phyloP scores from a whole-genome alignment of 1,139 yeast genomes.

The Kodamaea ohmeri region DNA sequence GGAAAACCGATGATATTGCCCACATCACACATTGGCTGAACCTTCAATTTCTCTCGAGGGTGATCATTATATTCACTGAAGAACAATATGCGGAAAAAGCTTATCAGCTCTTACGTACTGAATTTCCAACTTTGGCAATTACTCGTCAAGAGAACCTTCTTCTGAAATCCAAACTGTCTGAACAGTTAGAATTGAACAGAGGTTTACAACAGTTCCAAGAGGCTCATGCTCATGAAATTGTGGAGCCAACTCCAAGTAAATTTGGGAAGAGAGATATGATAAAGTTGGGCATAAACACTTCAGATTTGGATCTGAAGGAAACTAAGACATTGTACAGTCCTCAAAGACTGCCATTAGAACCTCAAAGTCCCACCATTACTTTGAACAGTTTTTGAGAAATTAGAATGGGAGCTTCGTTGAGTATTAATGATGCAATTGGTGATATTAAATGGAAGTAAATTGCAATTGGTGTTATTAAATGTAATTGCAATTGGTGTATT shows the following conservation, averaged over 20 bases:
- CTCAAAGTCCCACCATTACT: slow-evolving; percentile 32
- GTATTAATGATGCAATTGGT: neutral
- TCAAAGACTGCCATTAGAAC: slow-evolving; percentile 16
- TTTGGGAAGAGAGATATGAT: slow-evolving; percentile 17
- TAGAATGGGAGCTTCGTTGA: neutral
- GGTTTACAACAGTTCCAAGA: slow-evolving; percentile 28
- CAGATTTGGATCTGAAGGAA: slow-evolving; percentile 9
- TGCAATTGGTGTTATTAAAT: neutral
- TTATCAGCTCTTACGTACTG: slow-evolving; percentile 19
- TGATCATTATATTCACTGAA: slow-evolving; percentile 39
- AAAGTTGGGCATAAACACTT: slow-evolving; percentile 31
- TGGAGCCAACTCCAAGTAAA: slow-evolving; percentile 13
- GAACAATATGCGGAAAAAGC: slow-evolving; percentile 31
- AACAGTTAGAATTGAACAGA: slow-evolving; percentile 11
- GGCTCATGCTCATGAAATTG: slow-evolving; percentile 9
- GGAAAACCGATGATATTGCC: slow-evolving; percentile 19
- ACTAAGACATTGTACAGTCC: slow-evolving; percentile 18
- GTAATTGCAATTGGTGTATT: neutral
- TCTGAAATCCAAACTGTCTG: slow-evolving; percentile 19
- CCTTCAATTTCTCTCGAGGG: slow-evolving; percentile 40
- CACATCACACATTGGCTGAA: slow-evolving; percentile 45
- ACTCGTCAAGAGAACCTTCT: slow-evolving; percentile 44
- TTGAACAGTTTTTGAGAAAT: slow-evolving; percentile 6
- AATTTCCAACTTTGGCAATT: slow-evolving; percentile 25
- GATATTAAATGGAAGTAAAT: neutral